Evolutionary conservation across 192 early-diverging fungal genomes (phyloP).

Genomic region (Coemansia sp.): DNA sequence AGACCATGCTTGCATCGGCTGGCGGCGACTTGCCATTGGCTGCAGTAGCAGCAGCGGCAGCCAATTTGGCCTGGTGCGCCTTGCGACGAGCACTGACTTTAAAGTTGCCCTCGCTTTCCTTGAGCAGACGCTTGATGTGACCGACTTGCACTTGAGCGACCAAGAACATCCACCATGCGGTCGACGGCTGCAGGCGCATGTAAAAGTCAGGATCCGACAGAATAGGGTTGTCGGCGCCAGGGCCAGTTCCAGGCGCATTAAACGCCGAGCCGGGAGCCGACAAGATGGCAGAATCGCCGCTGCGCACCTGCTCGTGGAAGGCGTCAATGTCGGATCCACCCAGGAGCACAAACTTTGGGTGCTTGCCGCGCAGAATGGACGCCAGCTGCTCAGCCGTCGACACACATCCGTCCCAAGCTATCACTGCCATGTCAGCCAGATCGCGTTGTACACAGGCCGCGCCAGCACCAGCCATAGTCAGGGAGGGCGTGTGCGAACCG

Average conservation of each 20-base stretch:
- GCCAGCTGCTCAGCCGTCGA: conserved; percentile 55
- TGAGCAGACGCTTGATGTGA: conserved; percentile 52
- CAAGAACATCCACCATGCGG: conserved; percentile 55
- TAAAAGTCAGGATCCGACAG: conserved; percentile 53
- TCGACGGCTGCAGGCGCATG: conserved; percentile 55
- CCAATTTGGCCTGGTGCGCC: conserved; percentile 16
- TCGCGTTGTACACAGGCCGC: conserved; percentile 35
- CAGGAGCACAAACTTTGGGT: conserved; percentile 50
- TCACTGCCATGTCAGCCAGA: conserved; percentile 41
- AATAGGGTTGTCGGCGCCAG: conserved; percentile 54
- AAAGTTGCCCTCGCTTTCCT: conserved; percentile 51
- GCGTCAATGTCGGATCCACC: conserved; percentile 33
- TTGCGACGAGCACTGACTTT: conserved; percentile 40
- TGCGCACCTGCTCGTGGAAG: conserved; percentile 42
- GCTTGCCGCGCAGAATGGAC: conserved; percentile 51
- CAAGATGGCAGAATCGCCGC: conserved; percentile 48
- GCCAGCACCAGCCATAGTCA: background rate
- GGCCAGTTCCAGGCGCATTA: conserved; percentile 48
- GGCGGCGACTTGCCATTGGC: background rate
- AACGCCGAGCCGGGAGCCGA: conserved; percentile 50
- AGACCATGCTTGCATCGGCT: background rate
- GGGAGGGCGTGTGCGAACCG: conserved; percentile 1
- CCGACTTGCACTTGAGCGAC: conserved; percentile 55
- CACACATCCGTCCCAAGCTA: conserved; percentile 55
- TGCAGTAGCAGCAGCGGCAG: conserved; percentile 1